phyloP scores from a whole-genome alignment of 768 basidiomycete genomes.

The Amanita pseudoporphyria region DNA sequence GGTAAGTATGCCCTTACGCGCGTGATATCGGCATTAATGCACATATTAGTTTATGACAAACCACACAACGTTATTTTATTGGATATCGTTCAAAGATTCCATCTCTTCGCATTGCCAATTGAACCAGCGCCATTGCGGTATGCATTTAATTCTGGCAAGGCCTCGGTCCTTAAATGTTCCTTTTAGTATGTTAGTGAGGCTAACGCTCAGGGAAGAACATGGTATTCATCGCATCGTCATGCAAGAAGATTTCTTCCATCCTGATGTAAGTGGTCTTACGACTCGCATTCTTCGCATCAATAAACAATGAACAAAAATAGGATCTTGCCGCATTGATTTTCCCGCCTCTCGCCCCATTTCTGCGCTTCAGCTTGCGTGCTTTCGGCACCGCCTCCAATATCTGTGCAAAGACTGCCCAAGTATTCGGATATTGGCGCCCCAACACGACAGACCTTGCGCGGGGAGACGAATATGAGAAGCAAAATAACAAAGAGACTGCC shows the following conservation, averaged over 20 bases:
- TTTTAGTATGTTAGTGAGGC: constrained; percentile 32
- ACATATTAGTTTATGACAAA: constrained; percentile 33
- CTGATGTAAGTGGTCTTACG: constrained; percentile 15
- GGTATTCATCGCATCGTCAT: constrained; percentile 30
- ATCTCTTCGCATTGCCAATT: constrained; percentile 34
- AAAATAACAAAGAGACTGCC: not conserved
- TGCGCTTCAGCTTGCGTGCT: constrained; percentile 11
- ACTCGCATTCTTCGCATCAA: not conserved
- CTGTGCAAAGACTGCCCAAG: constrained; percentile 19
- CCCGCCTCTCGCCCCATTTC: constrained; percentile 15
- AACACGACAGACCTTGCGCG: not conserved
- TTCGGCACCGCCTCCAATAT: constrained; percentile 14
- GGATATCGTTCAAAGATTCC: constrained; percentile 38
- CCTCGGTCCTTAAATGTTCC: not conserved
- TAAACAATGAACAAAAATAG: constrained; percentile 8
- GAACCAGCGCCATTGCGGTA: constrained; percentile 33
- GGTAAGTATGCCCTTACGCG: constrained; percentile 20
- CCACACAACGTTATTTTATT: constrained; percentile 27
- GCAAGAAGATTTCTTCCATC: constrained; percentile 36
- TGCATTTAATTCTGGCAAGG: constrained; percentile 6
- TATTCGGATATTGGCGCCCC: constrained; percentile 20
- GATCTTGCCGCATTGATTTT: constrained; percentile 15
- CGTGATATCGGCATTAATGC: not conserved
- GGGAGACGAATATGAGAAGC: not conserved
- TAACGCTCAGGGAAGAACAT: constrained; percentile 34